Evolutionary conservation across 805 yeast genomes (phyloP).

Genomic region (Schwanniomyces polymorphus): DNA sequence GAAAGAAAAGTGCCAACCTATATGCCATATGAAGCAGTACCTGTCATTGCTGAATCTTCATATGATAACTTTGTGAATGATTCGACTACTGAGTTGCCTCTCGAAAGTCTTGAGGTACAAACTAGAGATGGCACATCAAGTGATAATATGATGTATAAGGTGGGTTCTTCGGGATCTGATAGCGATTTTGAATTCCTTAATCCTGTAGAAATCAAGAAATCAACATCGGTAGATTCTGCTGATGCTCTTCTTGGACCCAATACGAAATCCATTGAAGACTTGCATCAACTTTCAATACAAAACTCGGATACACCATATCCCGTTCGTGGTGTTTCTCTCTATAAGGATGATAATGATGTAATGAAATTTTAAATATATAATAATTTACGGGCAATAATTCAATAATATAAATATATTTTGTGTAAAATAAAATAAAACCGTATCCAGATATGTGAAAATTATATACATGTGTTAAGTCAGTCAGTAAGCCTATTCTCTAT

Average conservation of each 20-base stretch:
- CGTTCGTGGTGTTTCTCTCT: conserved; percentile 29
- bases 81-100: neutral
- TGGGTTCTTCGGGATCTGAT: neutral
- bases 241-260: neutral
- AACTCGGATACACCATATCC: conserved; percentile 25
- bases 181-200: neutral
- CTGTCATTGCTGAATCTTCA: neutral
- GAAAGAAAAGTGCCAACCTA: neutral
- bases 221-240: neutral
- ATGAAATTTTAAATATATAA: neutral
- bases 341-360: conserved; percentile 5
- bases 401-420: neutral
- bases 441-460: neutral
- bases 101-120: neutral
- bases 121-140: neutral
- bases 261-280: neutral
- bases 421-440: neutral
- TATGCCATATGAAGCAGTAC: neutral
- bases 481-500: neutral
- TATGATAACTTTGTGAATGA: neutral
- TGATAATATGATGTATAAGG: neutral
- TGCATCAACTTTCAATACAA: neutral
- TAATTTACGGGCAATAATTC: neutral
- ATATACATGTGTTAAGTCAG: neutral
- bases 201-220: neutral